A percentile compares a stretch with the other conserved stretches of the same genome.
Conservation (phyloP, 2,329 filamentous ascomycete species). For the Colletotrichum godetiae region DNA sequence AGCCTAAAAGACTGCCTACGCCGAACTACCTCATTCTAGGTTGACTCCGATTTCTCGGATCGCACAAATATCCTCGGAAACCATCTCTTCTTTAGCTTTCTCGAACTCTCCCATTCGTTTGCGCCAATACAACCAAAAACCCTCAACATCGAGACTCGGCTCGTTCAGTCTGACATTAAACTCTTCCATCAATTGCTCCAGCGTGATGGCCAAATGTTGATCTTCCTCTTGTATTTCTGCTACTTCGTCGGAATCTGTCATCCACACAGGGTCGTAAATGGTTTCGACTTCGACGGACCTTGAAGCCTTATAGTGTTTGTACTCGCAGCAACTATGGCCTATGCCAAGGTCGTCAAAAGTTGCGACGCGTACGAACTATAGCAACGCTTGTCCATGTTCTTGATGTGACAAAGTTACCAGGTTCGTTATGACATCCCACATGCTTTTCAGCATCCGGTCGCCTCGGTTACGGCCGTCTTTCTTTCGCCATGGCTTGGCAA, state of each 20-base stretch:
- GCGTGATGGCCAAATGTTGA: neutral
- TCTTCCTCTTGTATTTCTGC: neutral
- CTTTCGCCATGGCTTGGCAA: neutral
- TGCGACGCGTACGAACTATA: neutral
- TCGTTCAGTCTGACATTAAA: neutral
- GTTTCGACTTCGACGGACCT: no score
- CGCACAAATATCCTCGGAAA: no score
- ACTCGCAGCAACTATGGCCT: neutral
- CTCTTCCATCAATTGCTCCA: neutral
- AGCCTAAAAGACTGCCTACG: no score
- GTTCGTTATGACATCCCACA: no score
- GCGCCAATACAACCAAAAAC: neutral
- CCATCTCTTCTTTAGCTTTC: no score
- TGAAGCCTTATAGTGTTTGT: no score
- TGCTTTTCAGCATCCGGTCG: no score
- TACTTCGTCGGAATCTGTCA: neutral
- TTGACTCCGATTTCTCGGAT: no score
- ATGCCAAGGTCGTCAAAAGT: neutral
- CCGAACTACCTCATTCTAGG: no score
- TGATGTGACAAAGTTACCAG: no score
- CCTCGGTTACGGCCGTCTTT: no score
- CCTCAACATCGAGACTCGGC: neutral
- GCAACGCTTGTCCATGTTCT: neutral
- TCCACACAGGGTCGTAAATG: no score
- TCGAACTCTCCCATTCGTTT: neutral